Evolutionary conservation across 1,139 yeast genomes (phyloP).

Genomic region (Magnusiomyces ingens): DNA sequence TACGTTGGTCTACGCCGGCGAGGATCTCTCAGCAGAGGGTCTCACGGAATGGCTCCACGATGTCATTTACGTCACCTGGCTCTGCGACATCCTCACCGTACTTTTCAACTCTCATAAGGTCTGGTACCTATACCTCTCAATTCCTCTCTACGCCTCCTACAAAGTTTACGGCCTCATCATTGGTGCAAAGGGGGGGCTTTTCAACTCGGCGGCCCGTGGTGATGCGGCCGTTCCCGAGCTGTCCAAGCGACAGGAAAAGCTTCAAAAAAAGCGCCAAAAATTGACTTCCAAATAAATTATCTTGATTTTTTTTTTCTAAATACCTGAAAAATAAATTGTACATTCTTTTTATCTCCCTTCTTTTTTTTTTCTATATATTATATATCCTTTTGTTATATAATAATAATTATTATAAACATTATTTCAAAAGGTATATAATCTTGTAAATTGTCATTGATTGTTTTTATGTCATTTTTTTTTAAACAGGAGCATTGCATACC

Average conservation of each 20-base stretch:
- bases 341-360: too few relatives aligned
- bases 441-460: background rate
- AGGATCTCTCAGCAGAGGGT: constrained; percentile 59
- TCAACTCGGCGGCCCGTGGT: constrained; percentile 18
- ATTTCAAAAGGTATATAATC: too few relatives aligned
- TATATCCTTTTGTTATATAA: too few relatives aligned
- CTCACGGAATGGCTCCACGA: constrained; percentile 75
- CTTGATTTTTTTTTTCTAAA: background rate
- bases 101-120: constrained; percentile 52
- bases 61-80: constrained; percentile 62
- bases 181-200: constrained; percentile 19
- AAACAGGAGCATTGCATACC: constrained; percentile 23
- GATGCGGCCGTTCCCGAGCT: constrained; percentile 24
- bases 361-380: too few relatives aligned
- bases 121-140: constrained; percentile 47
- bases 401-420: too few relatives aligned
- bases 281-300: constrained; percentile 2
- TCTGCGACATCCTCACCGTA: constrained; percentile 50
- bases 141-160: constrained; percentile 52
- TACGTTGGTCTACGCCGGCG: constrained; percentile 49
- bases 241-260: constrained; percentile 49
- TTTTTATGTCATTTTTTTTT: background rate
- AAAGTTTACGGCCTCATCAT: constrained; percentile 36
- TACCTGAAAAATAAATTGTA: background rate
- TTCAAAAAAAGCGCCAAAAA: constrained; percentile 43